A percentile compares a stretch with the other conserved stretches of the same genome.
Evolutionary conservation across 768 basidiomycete species (phyloP).

Genomic region (Cyclocybe aegerita): DNA sequence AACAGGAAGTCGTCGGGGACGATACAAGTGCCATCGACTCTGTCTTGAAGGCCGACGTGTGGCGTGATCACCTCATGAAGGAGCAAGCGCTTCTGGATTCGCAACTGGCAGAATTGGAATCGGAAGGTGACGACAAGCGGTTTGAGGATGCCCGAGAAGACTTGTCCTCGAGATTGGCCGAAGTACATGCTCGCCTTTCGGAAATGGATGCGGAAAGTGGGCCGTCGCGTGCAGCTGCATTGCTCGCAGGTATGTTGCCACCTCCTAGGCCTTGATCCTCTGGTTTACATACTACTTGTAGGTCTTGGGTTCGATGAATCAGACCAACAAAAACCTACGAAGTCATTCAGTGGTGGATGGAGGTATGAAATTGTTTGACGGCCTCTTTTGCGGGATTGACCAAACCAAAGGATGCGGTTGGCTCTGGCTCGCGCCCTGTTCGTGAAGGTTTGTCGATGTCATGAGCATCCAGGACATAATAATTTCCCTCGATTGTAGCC

Average conservation of each 20-base stretch:
- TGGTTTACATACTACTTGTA: constrained; percentile 20
- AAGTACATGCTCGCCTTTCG: constrained; percentile 87
- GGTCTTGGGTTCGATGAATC: constrained; percentile 89
- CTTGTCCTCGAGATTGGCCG: constrained; percentile 74
- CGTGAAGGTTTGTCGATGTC: constrained; percentile 64
- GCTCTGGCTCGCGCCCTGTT: constrained; percentile 95
- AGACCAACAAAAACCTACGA: constrained; percentile 84
- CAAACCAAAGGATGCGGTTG: constrained; percentile 76
- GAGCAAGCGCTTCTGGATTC: constrained; percentile 81
- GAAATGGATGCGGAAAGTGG: constrained; percentile 99
- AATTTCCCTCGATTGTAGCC: constrained; percentile 40
- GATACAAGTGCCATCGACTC: constrained; percentile 91
- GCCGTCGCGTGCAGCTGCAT: constrained; percentile 86
- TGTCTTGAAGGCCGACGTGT: constrained; percentile 99
- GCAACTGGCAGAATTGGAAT: constrained; percentile 69
- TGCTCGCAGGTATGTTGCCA: constrained; percentile 69
- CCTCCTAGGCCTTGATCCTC: not conserved
- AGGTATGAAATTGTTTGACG: constrained; percentile 40
- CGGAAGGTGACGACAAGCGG: constrained; percentile 72
- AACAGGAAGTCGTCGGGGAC: constrained; percentile 96
- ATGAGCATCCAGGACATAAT: not conserved
- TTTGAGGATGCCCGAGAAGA: constrained; percentile 88
- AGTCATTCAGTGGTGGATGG: constrained; percentile 96
- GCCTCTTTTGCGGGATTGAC: not conserved
- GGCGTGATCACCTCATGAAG: constrained; percentile 88